These are phyloP conservation scores for Darksidea phi DNA, from an alignment of 495 filamentous ascomycete species.

Conservation along the genomic window DNA sequence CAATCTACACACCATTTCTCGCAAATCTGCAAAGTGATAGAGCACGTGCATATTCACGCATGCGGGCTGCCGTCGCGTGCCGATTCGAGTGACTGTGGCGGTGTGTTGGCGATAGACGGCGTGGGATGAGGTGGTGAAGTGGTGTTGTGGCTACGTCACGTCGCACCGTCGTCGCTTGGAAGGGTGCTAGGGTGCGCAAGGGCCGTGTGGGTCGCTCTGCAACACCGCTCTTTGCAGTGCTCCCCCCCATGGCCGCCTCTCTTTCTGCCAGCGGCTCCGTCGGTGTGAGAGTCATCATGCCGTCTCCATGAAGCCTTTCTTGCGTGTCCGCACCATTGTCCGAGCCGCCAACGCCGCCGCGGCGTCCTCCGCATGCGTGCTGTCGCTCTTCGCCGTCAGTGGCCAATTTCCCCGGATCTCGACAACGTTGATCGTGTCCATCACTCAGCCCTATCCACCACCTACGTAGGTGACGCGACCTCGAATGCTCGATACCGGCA, in stretches of 20 bases:
- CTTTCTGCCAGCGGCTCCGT: not conserved
- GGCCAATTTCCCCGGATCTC: not conserved
- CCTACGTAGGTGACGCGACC: not conserved
- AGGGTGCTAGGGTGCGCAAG: too few relatives aligned
- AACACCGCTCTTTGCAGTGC: not conserved
- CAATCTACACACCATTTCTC: not conserved
- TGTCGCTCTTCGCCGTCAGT: not conserved
- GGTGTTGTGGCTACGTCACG: not conserved
- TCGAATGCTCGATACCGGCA: not conserved
- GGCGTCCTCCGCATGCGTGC: not conserved
- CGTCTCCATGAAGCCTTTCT: not conserved
- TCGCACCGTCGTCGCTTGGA: not conserved
- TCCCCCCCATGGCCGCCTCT: too few relatives aligned
- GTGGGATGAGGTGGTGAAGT: not conserved
- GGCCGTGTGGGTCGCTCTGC: not conserved
- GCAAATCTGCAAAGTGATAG: not conserved
- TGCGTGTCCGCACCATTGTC: not conserved
- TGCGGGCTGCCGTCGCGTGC: not conserved
- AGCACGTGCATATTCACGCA: not conserved
- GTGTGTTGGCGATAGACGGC: not conserved
- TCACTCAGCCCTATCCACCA: not conserved
- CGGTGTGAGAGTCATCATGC: not conserved
- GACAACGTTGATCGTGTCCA: not conserved
- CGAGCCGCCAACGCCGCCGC: not conserved
- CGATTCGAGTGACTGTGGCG: not conserved